Base-by-base conservation (phyloP, 148 eudicot species). In the Amaranthus cruentus region DNA sequence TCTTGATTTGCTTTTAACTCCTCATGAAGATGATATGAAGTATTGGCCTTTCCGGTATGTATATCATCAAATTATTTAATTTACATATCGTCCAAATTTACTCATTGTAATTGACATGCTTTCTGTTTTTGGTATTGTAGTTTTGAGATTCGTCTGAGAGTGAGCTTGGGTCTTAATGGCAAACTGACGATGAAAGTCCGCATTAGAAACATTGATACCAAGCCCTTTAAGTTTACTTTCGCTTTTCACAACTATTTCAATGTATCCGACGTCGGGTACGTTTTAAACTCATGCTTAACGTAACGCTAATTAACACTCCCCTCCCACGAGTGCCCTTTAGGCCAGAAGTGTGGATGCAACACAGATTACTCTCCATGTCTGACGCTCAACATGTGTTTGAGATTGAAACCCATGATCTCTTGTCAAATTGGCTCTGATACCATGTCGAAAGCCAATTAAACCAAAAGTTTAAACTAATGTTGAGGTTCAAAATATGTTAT, bases 201-300 rank as follows among this genome's bases (percentile, higher is more conserved):
- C 42, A 84, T 92, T 76, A 87, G 93, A 77, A 92, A 92, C 79
- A 73, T 88, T 75, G 98, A 92, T 78, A 89, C 89, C 65, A 88
- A 90, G 76, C 88, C 96, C 7, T 92, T 92, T 77, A 64, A 78
- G 43, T 92, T 90, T 76, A 88, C 91, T 79, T 90, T 90, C 84
- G 97, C 97, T 38, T 90, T 87, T 82, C 96, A 88, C 76, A 88
- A 88, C 78, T 88, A 90, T 79, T 84, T 90, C 72, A 88, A 88
- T 67, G 96, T 92, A 78, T 88, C 97, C 38, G 92, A 92, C 80
- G 86, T 92, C 86, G 84, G 96, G 97, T 92, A 84, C 54, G 21
- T 75, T 6, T 55, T 6, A 43, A 12, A 12, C 46, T 56, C 9
- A 43, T 38, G 38, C 42, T 7, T 62, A 6, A 13, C 7, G 5